Evolutionary conservation across 2,329 filamentous ascomycete species (phyloP).

Genomic region (Aureobasidium vineae): DNA sequence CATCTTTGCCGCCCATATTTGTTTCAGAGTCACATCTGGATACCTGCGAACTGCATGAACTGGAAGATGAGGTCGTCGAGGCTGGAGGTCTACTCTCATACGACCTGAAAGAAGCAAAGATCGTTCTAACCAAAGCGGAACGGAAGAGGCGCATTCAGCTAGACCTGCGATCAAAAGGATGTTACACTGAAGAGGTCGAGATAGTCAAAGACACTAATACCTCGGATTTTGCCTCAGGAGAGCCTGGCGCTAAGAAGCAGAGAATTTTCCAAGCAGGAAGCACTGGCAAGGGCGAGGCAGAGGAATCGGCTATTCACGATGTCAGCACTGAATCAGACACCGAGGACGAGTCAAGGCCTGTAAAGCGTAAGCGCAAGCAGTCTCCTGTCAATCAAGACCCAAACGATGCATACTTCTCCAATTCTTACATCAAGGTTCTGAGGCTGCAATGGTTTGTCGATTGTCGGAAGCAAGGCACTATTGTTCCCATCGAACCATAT

Average conservation of each 20-base stretch:
- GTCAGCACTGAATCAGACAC: slow-evolving; percentile 42
- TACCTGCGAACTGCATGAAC: slow-evolving; percentile 58
- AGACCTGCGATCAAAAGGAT: slow-evolving; percentile 68
- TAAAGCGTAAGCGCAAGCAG: slow-evolving; percentile 12
- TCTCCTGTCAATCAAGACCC: background rate
- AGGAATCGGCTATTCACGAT: slow-evolving; percentile 32
- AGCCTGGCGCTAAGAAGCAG: background rate
- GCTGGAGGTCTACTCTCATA: slow-evolving; percentile 63
- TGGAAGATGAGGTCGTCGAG: slow-evolving; percentile 62
- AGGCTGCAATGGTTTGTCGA: slow-evolving; percentile 55
- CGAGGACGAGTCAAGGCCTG: slow-evolving; percentile 29
- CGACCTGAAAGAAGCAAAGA: slow-evolving; percentile 66
- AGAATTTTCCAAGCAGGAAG: background rate
- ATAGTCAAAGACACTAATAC: slow-evolving; percentile 39
- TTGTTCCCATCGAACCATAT: slow-evolving; percentile 51
- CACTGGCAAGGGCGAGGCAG: slow-evolving; percentile 19
- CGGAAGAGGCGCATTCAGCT: slow-evolving; percentile 70
- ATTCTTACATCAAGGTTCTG: slow-evolving; percentile 50
- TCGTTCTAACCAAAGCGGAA: slow-evolving; percentile 72
- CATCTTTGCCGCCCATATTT: slow-evolving; percentile 62
- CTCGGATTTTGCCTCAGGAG: background rate
- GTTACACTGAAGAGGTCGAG: slow-evolving; percentile 56
- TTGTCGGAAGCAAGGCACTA: slow-evolving; percentile 45
- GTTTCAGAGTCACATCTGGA: slow-evolving; percentile 69
- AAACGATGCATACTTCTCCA: slow-evolving; percentile 18